Base-by-base conservation (phyloP, 768 basidiomycete species). In the Termitomyces sp. region DNA sequence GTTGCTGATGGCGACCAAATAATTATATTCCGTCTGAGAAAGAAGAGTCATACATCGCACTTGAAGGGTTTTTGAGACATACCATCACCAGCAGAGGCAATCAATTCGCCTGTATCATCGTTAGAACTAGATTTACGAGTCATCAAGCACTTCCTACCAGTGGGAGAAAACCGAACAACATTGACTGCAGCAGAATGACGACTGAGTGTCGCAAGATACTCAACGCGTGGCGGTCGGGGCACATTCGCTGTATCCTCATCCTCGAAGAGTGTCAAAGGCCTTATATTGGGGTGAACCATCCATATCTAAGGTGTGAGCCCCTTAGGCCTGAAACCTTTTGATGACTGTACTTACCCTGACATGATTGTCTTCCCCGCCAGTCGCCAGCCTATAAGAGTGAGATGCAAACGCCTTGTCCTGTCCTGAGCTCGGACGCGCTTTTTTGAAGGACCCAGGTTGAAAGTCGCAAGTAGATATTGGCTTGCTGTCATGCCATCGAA, bases 41-140 rank as follows among this genome's bases (percentile, higher is more conserved):
- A 26, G 35, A 54, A 56, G 60, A 53, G 58, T 67, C 55, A 57
- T 40, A 58, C 59, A 54, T 53, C 49, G 58, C 50, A 43, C 44
- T 48, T n/a, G 53, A 33, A 53, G n/a, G 32, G 59, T 36, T 48
- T 48, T 13, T 8, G 40, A 20, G 53, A 72, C 87, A 65, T 69
- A 95, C 95, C 95, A 77, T 99, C 97, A 53, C 97, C 97, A 48
- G 97, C 96, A 14, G 95, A 97, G 51, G 97, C 97, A 67, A 99
- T 86, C 33, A 87, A 75, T 67, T 96, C 94, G 47, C 93, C 94
- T 94, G 62, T 61, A 58, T 55, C 53, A 33, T 45, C 58, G 38
- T 33, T 35, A 44, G 45, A 54, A 45, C 40, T 46, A 24, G 22
- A 53, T 3, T n/a, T 20, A 4, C 12, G 46, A 57, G 38, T 28